phyloP scores from a whole-genome alignment of 192 early-diverging fungal species.

The Chytriomyces sp. region DNA sequence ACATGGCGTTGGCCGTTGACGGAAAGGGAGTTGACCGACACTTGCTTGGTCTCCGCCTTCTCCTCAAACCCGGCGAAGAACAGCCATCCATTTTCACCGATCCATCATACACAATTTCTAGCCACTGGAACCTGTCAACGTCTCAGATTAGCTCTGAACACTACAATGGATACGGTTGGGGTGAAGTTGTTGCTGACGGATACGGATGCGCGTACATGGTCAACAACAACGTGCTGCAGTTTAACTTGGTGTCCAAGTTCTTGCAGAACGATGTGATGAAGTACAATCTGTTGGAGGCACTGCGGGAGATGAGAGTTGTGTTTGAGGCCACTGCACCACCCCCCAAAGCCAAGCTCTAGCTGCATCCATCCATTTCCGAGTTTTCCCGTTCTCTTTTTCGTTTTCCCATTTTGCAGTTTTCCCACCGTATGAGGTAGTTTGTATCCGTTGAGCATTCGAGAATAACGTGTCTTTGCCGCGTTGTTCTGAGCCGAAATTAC shows the following conservation, averaged over 20 bases:
- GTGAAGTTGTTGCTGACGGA: conserved; percentile 79
- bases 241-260: conserved; percentile 81
- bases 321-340: conserved; percentile 66
- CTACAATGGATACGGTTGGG: conserved; percentile 90
- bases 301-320: conserved; percentile 80
- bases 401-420: background rate
- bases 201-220: conserved; percentile 96
- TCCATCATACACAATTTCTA: conserved; percentile 76
- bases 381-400: background rate
- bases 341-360: no score
- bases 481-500: no score
- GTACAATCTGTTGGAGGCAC: conserved; percentile 85
- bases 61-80: conserved; percentile 72
- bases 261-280: conserved; percentile 72
- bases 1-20: conserved; percentile 81
- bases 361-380: no score
- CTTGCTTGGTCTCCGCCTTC: conserved; percentile 78
- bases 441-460: no score
- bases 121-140: conserved; percentile 90
- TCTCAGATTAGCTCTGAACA: conserved; percentile 90
- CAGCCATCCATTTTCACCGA: conserved; percentile 90
- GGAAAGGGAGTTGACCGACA: conserved; percentile 91
- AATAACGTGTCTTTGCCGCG: no score
- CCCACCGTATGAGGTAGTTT: background rate
- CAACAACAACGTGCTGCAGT: conserved; percentile 80